phyloP scores from a whole-genome alignment of 345 rosid genomes.

The Salix caprea region DNA sequence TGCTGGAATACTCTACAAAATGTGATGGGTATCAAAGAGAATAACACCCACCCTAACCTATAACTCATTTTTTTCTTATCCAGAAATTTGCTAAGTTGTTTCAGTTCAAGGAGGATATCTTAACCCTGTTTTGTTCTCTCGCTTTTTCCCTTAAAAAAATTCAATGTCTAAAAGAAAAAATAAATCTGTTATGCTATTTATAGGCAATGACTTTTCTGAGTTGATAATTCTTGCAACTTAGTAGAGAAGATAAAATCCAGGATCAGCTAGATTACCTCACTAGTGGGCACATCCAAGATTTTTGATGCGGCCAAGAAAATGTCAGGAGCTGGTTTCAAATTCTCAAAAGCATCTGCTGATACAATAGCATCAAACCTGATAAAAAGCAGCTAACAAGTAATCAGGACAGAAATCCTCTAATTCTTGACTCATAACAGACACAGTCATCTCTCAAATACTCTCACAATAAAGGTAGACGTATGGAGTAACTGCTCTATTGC shows the following conservation, averaged over 20 bases:
- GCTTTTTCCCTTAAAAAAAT: no score
- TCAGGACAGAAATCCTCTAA: constrained; percentile 9
- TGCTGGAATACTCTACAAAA: no score
- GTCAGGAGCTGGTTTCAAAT: constrained; percentile 96
- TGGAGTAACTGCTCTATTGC: not conserved
- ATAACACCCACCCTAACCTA: no score
- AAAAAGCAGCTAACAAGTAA: constrained; percentile 11
- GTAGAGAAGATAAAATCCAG: not conserved
- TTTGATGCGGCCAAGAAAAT: constrained; percentile 91
- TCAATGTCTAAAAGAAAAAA: no score
- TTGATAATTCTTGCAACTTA: not conserved
- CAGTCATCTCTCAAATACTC: not conserved
- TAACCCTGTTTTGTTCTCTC: no score
- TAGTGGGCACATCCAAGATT: constrained; percentile 67
- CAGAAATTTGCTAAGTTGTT: no score
- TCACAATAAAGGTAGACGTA: not conserved
- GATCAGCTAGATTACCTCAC: constrained; percentile 48
- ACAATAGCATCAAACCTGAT: constrained; percentile 94
- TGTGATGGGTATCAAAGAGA: no score
- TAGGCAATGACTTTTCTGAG: not conserved
- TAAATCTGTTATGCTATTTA: not conserved
- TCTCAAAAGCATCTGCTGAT: constrained; percentile 97
- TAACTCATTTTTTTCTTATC: no score
- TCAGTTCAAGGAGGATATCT: no score
- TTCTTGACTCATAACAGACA: not conserved